phyloP scores from a whole-genome alignment of 2,329 filamentous ascomycete genomes.

The Orbilia ellipsospora region DNA sequence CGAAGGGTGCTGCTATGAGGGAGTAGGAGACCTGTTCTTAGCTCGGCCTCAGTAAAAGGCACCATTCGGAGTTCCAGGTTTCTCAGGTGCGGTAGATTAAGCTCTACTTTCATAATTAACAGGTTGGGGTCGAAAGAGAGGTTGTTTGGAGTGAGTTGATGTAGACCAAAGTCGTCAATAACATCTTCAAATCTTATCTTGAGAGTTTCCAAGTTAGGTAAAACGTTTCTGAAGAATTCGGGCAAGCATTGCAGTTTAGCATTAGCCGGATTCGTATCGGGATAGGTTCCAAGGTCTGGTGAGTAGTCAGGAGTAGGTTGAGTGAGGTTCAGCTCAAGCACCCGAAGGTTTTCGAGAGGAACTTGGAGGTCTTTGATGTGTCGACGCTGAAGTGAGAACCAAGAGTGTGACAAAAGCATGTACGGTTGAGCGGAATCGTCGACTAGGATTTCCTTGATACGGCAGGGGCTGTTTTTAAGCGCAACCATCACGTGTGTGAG shows the following conservation, averaged over 20 bases:
- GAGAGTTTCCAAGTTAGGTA: conserved; percentile 31
- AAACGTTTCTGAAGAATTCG: conserved; percentile 24
- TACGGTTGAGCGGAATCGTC: conserved; percentile 18
- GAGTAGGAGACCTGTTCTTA: conserved; percentile 20
- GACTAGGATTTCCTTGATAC: conserved; percentile 37
- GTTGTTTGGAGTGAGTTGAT: not conserved
- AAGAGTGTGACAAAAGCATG: conserved; percentile 30
- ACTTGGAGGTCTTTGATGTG: conserved; percentile 22
- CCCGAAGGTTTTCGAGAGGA: conserved; percentile 21
- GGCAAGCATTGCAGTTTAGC: conserved; percentile 16
- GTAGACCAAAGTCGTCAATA: not conserved
- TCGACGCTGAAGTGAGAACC: conserved; percentile 31
- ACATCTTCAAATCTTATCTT: conserved; percentile 32
- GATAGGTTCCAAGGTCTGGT: not conserved
- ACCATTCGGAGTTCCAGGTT: conserved; percentile 31
- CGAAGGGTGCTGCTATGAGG: conserved; percentile 32
- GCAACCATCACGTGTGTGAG: conserved; percentile 38
- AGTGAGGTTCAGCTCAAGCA: conserved; percentile 40
- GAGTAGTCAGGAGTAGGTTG: conserved; percentile 18
- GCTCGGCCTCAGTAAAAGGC: conserved; percentile 23
- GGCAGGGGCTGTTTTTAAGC: conserved; percentile 37
- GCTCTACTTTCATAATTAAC: conserved; percentile 27
- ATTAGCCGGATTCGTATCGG: not conserved
- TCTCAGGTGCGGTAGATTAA: conserved; percentile 33
- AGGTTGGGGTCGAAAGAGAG: conserved; percentile 28